phyloP scores from a whole-genome alignment of 306 rosid species.

The Datisca glomerata region DNA sequence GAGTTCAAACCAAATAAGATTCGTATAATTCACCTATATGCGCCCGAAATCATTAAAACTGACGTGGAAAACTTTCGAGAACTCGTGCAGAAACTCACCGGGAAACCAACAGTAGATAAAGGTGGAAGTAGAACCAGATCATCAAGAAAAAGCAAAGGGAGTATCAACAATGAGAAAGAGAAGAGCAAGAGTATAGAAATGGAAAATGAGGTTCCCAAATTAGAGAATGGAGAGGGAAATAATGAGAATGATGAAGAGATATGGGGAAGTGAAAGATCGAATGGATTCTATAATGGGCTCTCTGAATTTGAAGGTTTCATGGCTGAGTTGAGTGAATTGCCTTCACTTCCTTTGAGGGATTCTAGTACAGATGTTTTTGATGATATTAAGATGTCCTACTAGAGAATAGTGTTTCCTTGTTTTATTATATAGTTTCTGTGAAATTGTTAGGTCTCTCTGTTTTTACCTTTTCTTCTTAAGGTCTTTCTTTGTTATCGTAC shows the following conservation, averaged over 20 bases:
- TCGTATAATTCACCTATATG: conserved; percentile 81
- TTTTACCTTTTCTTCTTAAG: too few species aligned
- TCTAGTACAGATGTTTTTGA: too few species aligned
- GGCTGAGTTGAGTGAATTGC: conserved; percentile 47
- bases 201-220: conserved; percentile 14
- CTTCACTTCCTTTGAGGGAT: conserved; percentile 41
- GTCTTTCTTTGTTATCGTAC: too few species aligned
- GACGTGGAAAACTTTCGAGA: conserved; percentile 76
- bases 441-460: too few species aligned
- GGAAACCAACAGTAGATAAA: conserved; percentile 39
- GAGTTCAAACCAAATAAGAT: conserved; percentile 67
- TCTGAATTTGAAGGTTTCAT: conserved; percentile 70
- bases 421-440: too few species aligned
- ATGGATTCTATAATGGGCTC: conserved; percentile 50
- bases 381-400: too few species aligned
- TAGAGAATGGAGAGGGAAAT: conserved; percentile 25
- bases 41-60: conserved; percentile 80
- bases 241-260: conserved; percentile 3
- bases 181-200: conserved; percentile 16
- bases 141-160: neutral
- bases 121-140: conserved; percentile 9
- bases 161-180: neutral
- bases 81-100: conserved; percentile 72
- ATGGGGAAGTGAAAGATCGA: conserved; percentile 32
- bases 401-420: too few species aligned